A percentile compares a stretch with the other conserved stretches of the same genome.
phyloP scores from a whole-genome alignment of 192 early-diverging fungal genomes.

The Coemansia erecta region DNA sequence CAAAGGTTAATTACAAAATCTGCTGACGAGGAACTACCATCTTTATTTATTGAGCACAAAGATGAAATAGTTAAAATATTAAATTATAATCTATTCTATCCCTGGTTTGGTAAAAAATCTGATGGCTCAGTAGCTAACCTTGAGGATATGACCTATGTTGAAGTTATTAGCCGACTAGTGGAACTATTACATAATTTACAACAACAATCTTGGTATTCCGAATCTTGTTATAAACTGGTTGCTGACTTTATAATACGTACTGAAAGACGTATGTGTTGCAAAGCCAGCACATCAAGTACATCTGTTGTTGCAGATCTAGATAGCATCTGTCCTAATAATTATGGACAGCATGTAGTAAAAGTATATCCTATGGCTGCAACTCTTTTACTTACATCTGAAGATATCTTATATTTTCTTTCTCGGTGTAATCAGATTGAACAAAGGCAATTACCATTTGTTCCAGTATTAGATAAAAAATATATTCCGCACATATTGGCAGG shows the following conservation, averaged over 20 bases:
- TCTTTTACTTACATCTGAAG: constrained; percentile 21
- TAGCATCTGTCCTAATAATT: not conserved
- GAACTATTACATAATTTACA: constrained; percentile 75
- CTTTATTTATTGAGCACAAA: constrained; percentile 66
- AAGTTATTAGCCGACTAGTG: constrained; percentile 76
- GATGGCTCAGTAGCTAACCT: constrained; percentile 62
- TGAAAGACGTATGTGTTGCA: constrained; percentile 72
- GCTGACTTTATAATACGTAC: constrained; percentile 79
- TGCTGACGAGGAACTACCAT: constrained; percentile 75
- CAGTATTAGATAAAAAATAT: constrained; percentile 83
- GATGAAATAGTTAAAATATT: constrained; percentile 87
- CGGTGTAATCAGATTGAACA: constrained; percentile 62
- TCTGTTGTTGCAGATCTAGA: not conserved
- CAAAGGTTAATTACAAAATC: constrained; percentile 74
- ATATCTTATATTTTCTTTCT: constrained; percentile 28
- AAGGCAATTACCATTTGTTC: constrained; percentile 89
- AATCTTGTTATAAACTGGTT: constrained; percentile 64
- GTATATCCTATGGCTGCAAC: constrained; percentile 12
- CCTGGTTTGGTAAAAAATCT: constrained; percentile 88
- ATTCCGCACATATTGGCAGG: constrained; percentile 27
- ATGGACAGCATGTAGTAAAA: constrained; percentile 16
- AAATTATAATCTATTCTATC: constrained; percentile 88
- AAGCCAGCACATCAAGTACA: not conserved
- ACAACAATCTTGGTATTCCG: constrained; percentile 77
- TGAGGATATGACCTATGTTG: constrained; percentile 56